A percentile compares a stretch with the other conserved stretches of the same genome.
Conservation (phyloP, 305 asterid genomes). For the Striga hermonthica region DNA sequence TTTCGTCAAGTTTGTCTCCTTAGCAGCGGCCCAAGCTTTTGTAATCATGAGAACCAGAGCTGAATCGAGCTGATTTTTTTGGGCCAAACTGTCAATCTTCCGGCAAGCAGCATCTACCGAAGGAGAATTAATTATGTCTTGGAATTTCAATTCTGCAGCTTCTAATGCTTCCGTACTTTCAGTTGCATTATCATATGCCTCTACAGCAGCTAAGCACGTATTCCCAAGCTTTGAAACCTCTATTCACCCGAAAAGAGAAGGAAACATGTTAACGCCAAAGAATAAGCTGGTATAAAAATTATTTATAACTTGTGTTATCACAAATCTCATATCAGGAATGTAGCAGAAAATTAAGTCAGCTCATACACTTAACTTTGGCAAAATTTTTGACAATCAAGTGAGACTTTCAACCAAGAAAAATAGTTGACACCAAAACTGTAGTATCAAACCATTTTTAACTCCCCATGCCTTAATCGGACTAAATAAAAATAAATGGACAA, state of each 20-base stretch:
- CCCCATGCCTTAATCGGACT: not conserved
- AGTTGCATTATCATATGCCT: conserved; percentile 73
- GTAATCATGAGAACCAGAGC: conserved; percentile 83
- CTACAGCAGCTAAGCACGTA: conserved; percentile 73
- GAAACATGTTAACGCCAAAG: conserved; percentile 7
- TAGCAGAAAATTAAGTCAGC: not conserved
- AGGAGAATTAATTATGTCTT: conserved; percentile 87
- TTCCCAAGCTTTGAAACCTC: conserved; percentile 77
- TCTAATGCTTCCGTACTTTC: conserved; percentile 73
- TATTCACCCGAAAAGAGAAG: conserved; percentile 37
- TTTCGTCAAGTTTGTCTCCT: conserved; percentile 79
- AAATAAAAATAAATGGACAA: not conserved
- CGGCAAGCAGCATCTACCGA: conserved; percentile 83
- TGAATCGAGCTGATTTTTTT: conserved; percentile 81
- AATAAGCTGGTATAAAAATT: not conserved
- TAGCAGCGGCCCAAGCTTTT: conserved; percentile 97
- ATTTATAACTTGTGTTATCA: not conserved
- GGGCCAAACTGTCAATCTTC: conserved; percentile 88
- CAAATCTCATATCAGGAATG: too few relatives aligned
- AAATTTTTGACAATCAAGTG: not conserved
- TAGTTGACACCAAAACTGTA: not conserved
- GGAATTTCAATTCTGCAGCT: conserved; percentile 86
- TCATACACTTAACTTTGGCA: too few relatives aligned
- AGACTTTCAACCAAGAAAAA: not conserved
- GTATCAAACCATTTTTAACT: not conserved